A percentile compares a stretch with the other conserved stretches of the same genome.
phyloP scores from a whole-genome alignment of 2,329 filamentous ascomycete species.

The Exserohilum rostratum region DNA sequence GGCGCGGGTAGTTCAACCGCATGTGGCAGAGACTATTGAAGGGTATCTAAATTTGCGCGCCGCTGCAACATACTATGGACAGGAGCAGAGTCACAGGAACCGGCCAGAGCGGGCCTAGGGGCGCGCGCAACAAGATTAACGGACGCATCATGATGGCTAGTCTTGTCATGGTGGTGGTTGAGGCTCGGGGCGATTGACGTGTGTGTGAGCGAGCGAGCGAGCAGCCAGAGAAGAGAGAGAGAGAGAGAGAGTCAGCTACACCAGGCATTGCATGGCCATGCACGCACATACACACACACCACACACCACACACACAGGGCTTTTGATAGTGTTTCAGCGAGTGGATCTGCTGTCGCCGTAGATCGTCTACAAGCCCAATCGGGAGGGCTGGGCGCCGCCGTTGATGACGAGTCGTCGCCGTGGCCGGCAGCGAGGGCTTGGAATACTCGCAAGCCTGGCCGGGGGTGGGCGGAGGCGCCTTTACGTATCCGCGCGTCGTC shows the following conservation, averaged over 20 bases:
- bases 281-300: no score
- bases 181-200: background rate
- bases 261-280: background rate
- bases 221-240: background rate
- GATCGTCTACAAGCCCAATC: constrained; percentile 10
- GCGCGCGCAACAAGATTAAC: background rate
- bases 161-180: no score
- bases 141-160: background rate
- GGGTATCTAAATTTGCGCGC: no score
- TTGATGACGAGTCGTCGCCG: constrained; percentile 15
- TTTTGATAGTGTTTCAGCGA: constrained; percentile 4
- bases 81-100: no score
- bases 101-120: background rate
- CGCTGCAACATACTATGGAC: no score
- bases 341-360: background rate
- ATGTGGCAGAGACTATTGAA: no score
- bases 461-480: background rate
- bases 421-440: no score
- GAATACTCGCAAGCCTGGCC: background rate
- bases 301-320: no score
- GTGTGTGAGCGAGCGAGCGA: background rate
- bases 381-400: constrained; percentile 5
- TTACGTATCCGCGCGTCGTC: constrained; percentile 4
- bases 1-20: background rate
- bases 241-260: background rate